A percentile compares a stretch with the other conserved stretches of the same genome.
Evolutionary conservation across 441 rosid genomes (phyloP).

Genomic region (Viola pubescens): DNA sequence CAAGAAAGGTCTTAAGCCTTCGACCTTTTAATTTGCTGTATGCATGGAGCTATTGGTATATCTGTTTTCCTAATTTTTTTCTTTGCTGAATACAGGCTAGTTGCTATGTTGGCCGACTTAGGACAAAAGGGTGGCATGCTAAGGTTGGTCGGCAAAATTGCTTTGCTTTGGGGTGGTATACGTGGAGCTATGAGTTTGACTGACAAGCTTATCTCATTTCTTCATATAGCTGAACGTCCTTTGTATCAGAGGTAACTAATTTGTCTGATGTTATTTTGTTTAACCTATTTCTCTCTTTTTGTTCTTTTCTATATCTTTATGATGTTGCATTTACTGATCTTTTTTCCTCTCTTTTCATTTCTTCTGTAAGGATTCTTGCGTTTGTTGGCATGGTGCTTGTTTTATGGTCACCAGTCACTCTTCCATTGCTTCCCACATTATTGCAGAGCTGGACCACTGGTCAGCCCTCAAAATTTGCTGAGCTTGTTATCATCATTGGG

Average conservation of each 20-base stretch:
- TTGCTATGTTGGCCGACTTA: slow-evolving; percentile 75
- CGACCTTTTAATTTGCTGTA: slow-evolving; percentile 3
- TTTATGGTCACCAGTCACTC: slow-evolving; percentile 79
- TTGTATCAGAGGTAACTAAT: slow-evolving; percentile 61
- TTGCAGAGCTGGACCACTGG: slow-evolving; percentile 74
- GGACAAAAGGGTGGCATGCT: slow-evolving; percentile 96
- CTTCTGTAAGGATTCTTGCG: slow-evolving; percentile 56
- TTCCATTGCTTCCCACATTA: slow-evolving; percentile 86
- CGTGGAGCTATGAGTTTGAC: slow-evolving; percentile 97
- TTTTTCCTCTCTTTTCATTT: slow-evolving; percentile 9
- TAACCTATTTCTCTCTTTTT: neutral
- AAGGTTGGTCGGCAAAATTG: slow-evolving; percentile 81
- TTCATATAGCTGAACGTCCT: slow-evolving; percentile 74
- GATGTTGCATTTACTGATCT: neutral
- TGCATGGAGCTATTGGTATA: slow-evolving; percentile 5
- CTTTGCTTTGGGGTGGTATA: slow-evolving; percentile 98
- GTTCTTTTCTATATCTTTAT: slow-evolving; percentile 1
- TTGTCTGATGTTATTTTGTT: neutral
- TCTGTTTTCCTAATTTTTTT: slow-evolving; percentile 15
- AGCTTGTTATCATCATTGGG: slow-evolving; percentile 67
- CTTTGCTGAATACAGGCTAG: slow-evolving; percentile 49
- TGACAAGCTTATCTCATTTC: slow-evolving; percentile 67
- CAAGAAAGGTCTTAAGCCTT: slow-evolving; percentile 65
- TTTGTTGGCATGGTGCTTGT: slow-evolving; percentile 77
- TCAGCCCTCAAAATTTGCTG: slow-evolving; percentile 58